These are phyloP conservation scores for Entophlyctis helioformis DNA, from an alignment of 192 early-diverging fungal species.

Conservation along the genomic window DNA sequence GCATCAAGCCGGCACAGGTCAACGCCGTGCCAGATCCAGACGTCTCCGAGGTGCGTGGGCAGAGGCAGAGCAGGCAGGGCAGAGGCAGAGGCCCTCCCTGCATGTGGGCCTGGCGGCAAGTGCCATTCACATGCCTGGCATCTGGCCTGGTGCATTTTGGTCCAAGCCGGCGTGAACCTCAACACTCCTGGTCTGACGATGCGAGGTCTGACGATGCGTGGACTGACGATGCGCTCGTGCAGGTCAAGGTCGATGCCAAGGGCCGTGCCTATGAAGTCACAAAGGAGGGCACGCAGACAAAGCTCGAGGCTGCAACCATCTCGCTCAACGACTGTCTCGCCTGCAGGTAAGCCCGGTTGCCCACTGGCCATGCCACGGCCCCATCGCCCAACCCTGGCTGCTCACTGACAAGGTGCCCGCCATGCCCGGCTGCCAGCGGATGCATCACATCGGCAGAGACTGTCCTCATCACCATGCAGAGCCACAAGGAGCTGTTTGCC, in stretches of 20 bases:
- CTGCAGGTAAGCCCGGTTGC: constrained; percentile 84
- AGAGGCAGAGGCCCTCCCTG: too few relatives aligned
- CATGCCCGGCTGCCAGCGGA: constrained; percentile 43
- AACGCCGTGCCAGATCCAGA: constrained; percentile 56
- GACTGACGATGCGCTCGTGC: constrained; percentile 31
- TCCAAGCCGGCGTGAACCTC: too few relatives aligned
- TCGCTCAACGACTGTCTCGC: constrained; percentile 95
- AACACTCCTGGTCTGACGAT: too few relatives aligned
- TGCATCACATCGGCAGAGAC: constrained; percentile 98
- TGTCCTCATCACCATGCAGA: constrained; percentile 84
- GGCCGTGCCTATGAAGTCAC: constrained; percentile 85
- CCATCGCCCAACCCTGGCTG: too few relatives aligned
- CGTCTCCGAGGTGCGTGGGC: too few relatives aligned
- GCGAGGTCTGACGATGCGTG: constrained; percentile 39
- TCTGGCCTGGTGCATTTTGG: too few relatives aligned
- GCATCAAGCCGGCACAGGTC: constrained; percentile 88
- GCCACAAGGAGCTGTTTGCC: constrained; percentile 74
- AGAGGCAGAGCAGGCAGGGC: too few relatives aligned
- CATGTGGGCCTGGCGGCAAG: too few relatives aligned
- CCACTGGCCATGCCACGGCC: too few relatives aligned
- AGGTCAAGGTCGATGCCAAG: constrained; percentile 62
- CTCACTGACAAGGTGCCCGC: too few relatives aligned
- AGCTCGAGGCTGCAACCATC: constrained; percentile 77
- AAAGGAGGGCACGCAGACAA: constrained; percentile 68
- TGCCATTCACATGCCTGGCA: too few relatives aligned